Evolutionary conservation across 164 flowering plant species (phyloP).

Genomic region (Tetracentron sinense): DNA sequence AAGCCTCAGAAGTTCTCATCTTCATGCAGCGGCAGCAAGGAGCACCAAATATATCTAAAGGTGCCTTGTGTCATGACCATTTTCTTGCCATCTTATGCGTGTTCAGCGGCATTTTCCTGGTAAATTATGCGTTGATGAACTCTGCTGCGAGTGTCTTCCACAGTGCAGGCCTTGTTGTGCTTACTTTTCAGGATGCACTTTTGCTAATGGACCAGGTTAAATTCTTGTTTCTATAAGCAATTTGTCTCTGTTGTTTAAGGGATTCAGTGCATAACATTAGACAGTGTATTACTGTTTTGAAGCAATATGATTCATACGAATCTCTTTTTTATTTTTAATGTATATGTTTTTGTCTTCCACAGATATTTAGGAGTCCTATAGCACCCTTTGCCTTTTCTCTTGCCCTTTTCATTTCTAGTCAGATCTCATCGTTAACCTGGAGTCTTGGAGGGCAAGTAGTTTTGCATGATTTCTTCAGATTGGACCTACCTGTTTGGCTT

Average conservation of each 20-base stretch:
- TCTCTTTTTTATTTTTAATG: too few relatives aligned
- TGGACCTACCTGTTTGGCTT: constrained; percentile 75
- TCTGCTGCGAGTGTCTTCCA: constrained; percentile 78
- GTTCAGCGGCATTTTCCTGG: constrained; percentile 78
- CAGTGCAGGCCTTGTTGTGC: constrained; percentile 60
- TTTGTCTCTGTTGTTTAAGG: neutral
- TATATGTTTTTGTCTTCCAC: too few relatives aligned
- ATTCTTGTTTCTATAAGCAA: neutral
- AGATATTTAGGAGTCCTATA: constrained; percentile 66
- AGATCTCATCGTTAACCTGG: constrained; percentile 62
- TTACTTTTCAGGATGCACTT: constrained; percentile 77
- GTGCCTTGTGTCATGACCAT: constrained; percentile 60
- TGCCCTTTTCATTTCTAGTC: constrained; percentile 55
- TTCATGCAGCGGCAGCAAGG: constrained; percentile 46
- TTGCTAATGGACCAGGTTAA: constrained; percentile 80
- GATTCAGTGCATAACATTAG: neutral
- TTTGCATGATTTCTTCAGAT: constrained; percentile 45
- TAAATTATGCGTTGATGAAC: constrained; percentile 69
- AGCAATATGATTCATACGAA: neutral
- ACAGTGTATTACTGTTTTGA: neutral
- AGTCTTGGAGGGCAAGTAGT: constrained; percentile 51
- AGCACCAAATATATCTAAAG: constrained; percentile 34
- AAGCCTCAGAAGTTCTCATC: too few relatives aligned
- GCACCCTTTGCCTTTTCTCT: constrained; percentile 49
- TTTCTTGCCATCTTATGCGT: constrained; percentile 58